Percentiles rank a stretch among this genome's conserved stretches.
phyloP scores from a whole-genome alignment of 2,329 filamentous ascomycete species.

The Pezicula radicicola region DNA sequence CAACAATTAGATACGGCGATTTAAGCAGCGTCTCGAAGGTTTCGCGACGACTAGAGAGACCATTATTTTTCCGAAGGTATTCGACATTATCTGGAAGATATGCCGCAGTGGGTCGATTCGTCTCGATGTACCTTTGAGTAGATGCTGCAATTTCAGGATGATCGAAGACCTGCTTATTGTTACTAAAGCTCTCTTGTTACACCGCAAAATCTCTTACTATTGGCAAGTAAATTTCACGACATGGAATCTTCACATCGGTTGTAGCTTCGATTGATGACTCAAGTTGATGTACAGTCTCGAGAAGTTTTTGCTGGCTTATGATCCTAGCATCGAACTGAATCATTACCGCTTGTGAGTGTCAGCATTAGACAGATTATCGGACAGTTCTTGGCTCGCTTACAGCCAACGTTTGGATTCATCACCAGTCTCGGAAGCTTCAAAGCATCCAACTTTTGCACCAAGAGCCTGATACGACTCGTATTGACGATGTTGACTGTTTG shows the following conservation, averaged over 20 bases:
- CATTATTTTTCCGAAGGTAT: constrained; percentile 32
- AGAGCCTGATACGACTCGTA: constrained; percentile 11
- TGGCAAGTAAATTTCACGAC: constrained; percentile 40
- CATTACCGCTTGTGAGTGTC: constrained; percentile 30
- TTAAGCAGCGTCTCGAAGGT: constrained; percentile 31
- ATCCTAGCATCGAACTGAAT: constrained; percentile 42
- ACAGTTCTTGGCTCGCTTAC: constrained; percentile 30
- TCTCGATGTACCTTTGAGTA: constrained; percentile 26
- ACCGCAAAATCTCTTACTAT: constrained; percentile 22
- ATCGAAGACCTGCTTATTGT: constrained; percentile 26
- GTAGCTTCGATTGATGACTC: constrained; percentile 25
- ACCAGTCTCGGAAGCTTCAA: constrained; percentile 35
- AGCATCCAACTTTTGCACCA: constrained; percentile 22
- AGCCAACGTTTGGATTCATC: constrained; percentile 46
- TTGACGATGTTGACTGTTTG: constrained; percentile 13
- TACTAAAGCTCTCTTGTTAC: no score
- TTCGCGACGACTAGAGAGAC: constrained; percentile 26
- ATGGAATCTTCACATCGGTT: constrained; percentile 35
- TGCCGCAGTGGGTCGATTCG: constrained; percentile 22
- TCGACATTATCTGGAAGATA: constrained; percentile 29
- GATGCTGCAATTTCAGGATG: constrained; percentile 21
- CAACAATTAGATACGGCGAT: constrained; percentile 29
- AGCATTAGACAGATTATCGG: constrained; percentile 13
- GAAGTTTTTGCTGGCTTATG: constrained; percentile 33
- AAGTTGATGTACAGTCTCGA: constrained; percentile 32